Conservation (phyloP, 176 grass and related monocot genomes). For the Saccharum spontaneum region DNA sequence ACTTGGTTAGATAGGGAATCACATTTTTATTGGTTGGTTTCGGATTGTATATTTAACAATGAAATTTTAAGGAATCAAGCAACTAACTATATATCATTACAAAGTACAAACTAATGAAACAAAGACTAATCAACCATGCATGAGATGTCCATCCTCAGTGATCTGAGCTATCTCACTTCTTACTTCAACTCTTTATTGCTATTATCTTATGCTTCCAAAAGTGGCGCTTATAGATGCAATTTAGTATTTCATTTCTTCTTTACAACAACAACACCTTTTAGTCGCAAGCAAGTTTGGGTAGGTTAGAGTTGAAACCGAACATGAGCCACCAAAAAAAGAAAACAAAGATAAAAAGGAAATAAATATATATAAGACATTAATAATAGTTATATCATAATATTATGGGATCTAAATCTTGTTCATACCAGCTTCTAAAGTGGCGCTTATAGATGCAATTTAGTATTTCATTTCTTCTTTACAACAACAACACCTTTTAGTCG, state of each 20-base stretch:
- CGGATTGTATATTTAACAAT: neutral
- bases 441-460: no score
- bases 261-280: neutral
- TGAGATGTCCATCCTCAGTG: neutral
- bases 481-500: neutral
- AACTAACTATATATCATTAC: neutral
- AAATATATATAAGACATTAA: neutral
- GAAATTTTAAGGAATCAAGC: neutral
- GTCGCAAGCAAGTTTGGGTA: neutral
- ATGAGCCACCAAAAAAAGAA: neutral
- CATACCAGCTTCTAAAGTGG: no score
- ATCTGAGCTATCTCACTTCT: neutral
- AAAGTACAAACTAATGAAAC: neutral
- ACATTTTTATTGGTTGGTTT: neutral
- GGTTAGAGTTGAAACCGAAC: neutral
- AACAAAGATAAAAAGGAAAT: neutral
- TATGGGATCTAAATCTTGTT: no score
- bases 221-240: neutral
- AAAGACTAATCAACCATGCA: neutral
- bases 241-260: neutral
- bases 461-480: no score
- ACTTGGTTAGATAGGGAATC: neutral
- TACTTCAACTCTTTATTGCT: neutral
- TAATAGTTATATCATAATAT: neutral
- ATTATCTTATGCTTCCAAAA: slow-evolving; percentile 16